Evolutionary conservation across 2,329 filamentous ascomycete species (phyloP), one percentile per base, ranked within the genome.

Genomic region (Neonectria magnoliae): DNA sequence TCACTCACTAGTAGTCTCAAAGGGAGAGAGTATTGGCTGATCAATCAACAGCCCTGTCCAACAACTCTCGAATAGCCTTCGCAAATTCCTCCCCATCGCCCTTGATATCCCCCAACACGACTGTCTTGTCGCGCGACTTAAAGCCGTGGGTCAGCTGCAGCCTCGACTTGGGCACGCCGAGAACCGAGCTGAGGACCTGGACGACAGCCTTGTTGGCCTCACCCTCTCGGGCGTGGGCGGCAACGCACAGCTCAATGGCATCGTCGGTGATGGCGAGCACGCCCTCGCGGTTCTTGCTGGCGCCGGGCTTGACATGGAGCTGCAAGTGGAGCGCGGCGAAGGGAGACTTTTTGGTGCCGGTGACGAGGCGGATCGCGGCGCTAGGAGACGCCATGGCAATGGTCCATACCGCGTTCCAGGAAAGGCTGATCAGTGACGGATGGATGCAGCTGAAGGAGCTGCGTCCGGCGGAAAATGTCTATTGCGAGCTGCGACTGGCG

Each of bases 171-270:
- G 90, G 85, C 7, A 90, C 80, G 2, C 82, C 81, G 2, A 93
- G 81, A 6, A 84, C 82, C 73, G 87, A 80, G 67, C 90, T 89
- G 60, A 93, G 79, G 5, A 93, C 78, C 41, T 85, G 81, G 53
- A 88, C 79, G 2, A 92, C 88, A 5, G 90, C 90, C 73, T 85
- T 86, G 74, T 93, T 93, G 5, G 91, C 87, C 73, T 91, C 88
- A 14, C 90, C 90, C 14, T 92, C 88, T 65, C 85, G 83, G 11
- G 91, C 84, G 67, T 85, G 88, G 0, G 89, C 90, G 1, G 90
- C 79, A 2, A 93, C 90, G 52, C 88, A 90, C 1, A 93, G 76
- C 64, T 91, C 86, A 51, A 93, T 83, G 2, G 79, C 80, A 7
- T 87, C 82, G 25, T 88, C 83, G 0, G 84, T 84, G 4, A 93